Conservation (phyloP, 192 early-diverging fungal genomes). For the Coemansia biformis region DNA sequence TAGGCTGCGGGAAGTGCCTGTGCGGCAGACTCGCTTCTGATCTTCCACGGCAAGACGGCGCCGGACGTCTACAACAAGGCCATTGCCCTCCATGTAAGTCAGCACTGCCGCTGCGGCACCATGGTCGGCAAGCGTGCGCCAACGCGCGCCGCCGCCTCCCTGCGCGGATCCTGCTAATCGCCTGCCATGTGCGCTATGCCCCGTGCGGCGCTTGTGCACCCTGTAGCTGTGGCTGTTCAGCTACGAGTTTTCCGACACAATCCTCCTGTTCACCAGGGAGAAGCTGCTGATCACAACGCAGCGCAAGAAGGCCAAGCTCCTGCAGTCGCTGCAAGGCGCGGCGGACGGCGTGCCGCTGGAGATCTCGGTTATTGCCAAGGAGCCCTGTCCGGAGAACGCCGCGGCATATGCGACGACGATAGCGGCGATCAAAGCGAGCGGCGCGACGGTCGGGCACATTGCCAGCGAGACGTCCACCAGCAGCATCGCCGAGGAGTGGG, state of each 20-base stretch:
- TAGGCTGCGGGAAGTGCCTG: constrained; percentile 7
- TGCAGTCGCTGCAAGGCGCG: constrained; percentile 52
- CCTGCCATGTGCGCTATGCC: too few relatives aligned
- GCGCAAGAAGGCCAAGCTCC: constrained; percentile 69
- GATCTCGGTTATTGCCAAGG: constrained; percentile 72
- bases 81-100: constrained; percentile 55
- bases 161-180: too few relatives aligned
- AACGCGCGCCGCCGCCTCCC: too few relatives aligned
- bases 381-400: constrained; percentile 60
- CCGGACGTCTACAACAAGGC: constrained; percentile 38
- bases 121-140: too few relatives aligned
- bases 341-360: constrained; percentile 61
- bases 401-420: constrained; percentile 58
- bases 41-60: constrained; percentile 38
- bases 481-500: constrained; percentile 78
- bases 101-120: too few relatives aligned
- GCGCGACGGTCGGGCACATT: constrained; percentile 62
- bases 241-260: constrained; percentile 84
- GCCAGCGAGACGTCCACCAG: constrained; percentile 71
- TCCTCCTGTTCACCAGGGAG: constrained; percentile 69
- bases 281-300: constrained; percentile 75
- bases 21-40: constrained; percentile 26
- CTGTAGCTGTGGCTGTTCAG: constrained; percentile 85
- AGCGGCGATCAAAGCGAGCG: constrained; percentile 38
- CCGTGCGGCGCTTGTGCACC: too few relatives aligned